Evolutionary conservation across 2,329 filamentous ascomycete genomes (phyloP).

Genomic region (Venturia aucupariae): DNA sequence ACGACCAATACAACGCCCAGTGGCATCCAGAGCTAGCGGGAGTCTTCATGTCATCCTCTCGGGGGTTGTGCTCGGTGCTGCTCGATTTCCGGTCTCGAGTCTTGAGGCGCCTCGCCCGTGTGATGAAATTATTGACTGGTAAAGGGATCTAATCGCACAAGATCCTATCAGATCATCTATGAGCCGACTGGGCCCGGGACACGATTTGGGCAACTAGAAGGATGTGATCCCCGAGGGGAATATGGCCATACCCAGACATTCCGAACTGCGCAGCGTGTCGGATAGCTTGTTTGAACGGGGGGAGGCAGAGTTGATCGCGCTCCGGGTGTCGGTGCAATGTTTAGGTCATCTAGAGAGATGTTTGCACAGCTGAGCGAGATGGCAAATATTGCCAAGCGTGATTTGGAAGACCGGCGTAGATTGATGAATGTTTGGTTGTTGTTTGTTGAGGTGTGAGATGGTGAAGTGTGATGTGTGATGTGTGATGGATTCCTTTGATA

Average conservation of each 20-base stretch:
- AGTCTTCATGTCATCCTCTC: neutral
- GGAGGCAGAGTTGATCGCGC: neutral
- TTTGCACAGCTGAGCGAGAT: too few species aligned
- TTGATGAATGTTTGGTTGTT: neutral
- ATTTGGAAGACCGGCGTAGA: neutral
- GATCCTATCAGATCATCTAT: slow-evolving; percentile 9
- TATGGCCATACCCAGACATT: neutral
- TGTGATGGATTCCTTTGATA: too few species aligned
- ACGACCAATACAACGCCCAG: neutral
- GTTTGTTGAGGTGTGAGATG: too few species aligned
- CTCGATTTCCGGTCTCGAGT: neutral
- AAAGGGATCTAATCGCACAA: neutral
- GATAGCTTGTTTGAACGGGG: neutral
- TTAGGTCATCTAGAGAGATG: neutral
- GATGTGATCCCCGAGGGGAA: neutral
- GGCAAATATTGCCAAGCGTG: neutral
- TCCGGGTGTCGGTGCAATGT: neutral
- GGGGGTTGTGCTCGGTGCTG: neutral
- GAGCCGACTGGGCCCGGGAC: neutral
- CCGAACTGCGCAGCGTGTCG: too few species aligned
- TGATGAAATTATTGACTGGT: neutral
- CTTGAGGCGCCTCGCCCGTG: neutral
- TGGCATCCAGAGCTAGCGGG: neutral
- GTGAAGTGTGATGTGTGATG: neutral
- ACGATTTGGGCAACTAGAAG: neutral